phyloP scores from a whole-genome alignment of 441 rosid genomes.

The Daphne laureola region DNA sequence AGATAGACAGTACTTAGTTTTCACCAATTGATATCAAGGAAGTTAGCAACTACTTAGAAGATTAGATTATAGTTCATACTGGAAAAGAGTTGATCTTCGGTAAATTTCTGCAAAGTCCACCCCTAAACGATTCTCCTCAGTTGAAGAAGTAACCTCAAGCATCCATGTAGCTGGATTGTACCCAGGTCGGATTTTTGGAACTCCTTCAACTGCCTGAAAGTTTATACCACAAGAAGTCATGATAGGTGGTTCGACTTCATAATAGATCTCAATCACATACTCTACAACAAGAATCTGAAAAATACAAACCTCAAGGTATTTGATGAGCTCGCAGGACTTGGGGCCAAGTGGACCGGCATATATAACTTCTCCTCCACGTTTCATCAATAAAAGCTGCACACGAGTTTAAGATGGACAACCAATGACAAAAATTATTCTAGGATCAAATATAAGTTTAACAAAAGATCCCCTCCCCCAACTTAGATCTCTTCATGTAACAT shows the following conservation, averaged over 20 bases:
- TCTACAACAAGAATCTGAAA: slow-evolving; percentile 12
- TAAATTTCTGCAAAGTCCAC: slow-evolving; percentile 89
- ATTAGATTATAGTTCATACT: slow-evolving; percentile 32
- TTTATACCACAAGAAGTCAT: slow-evolving; percentile 8
- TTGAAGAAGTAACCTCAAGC: slow-evolving; percentile 78
- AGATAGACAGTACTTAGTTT: not conserved
- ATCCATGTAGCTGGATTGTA: slow-evolving; percentile 97
- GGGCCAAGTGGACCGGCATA: slow-evolving; percentile 95
- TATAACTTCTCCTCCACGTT: slow-evolving; percentile 93
- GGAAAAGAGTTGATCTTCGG: slow-evolving; percentile 56
- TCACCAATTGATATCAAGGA: too few relatives aligned
- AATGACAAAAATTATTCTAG: too few relatives aligned
- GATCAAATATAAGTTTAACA: slow-evolving; percentile 6
- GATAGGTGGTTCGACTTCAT: slow-evolving; percentile 6
- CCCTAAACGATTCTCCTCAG: slow-evolving; percentile 66
- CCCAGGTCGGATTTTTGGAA: slow-evolving; percentile 67
- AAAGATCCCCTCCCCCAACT: not conserved
- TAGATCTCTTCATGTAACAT: not conserved
- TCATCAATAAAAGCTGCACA: slow-evolving; percentile 90
- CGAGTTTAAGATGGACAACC: not conserved
- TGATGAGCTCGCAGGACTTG: slow-evolving; percentile 69
- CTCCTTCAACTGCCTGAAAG: slow-evolving; percentile 70
- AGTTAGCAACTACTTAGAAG: too few relatives aligned
- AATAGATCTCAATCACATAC: slow-evolving; percentile 9
- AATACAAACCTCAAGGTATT: slow-evolving; percentile 70